Evolutionary conservation across 805 yeast genomes (phyloP).

Genomic region (Zygotorulaspora sp.): DNA sequence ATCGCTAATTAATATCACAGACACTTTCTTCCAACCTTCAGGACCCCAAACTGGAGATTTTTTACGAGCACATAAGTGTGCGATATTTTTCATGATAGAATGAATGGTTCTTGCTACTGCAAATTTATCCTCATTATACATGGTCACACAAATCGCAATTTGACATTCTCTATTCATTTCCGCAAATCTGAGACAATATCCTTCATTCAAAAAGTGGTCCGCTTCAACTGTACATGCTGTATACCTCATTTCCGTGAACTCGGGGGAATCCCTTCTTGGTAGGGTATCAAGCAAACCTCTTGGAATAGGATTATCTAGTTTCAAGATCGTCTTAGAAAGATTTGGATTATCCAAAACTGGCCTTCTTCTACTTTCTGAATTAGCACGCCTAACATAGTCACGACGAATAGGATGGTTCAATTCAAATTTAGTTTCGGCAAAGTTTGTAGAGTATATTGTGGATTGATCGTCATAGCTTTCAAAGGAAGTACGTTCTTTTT

Average conservation of each 20-base stretch:
- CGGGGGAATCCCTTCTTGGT: constrained; percentile 85
- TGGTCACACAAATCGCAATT: constrained; percentile 85
- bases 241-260: constrained; percentile 92
- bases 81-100: constrained; percentile 87
- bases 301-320: constrained; percentile 92
- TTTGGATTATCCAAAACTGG: constrained; percentile 37
- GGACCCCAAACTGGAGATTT: constrained; percentile 91
- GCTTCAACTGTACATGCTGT: constrained; percentile 96
- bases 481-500: constrained; percentile 51
- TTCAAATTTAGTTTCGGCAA: constrained; percentile 36
- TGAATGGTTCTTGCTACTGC: constrained; percentile 91
- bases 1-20: constrained; percentile 86
- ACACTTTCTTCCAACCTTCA: constrained; percentile 95
- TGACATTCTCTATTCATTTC: constrained; percentile 90
- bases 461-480: constrained; percentile 43
- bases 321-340: constrained; percentile 64
- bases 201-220: constrained; percentile 71
- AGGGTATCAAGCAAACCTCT: constrained; percentile 77
- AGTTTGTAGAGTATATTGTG: constrained; percentile 34
- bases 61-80: constrained; percentile 76
- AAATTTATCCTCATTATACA: constrained; percentile 94
- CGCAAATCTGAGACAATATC: constrained; percentile 82
- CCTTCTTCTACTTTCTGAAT: constrained; percentile 64
- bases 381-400: constrained; percentile 48
- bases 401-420: constrained; percentile 35